Conservation (phyloP, 2,329 filamentous ascomycete species). For the Chaetomiaceae sp. region DNA sequence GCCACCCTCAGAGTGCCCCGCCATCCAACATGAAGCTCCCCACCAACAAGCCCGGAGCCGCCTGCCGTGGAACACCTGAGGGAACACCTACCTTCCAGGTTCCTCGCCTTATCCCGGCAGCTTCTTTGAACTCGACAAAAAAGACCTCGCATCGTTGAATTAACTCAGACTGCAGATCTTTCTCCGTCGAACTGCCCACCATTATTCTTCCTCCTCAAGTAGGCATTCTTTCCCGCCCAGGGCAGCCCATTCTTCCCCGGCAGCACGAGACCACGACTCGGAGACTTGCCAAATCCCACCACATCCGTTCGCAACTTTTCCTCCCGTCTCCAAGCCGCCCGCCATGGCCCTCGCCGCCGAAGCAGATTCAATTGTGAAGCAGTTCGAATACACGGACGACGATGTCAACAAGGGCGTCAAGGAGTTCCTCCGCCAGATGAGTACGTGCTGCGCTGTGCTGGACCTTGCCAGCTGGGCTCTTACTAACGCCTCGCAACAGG, state of each 20-base stretch:
- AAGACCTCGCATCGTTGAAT: no score
- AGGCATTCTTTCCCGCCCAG: constrained; percentile 29
- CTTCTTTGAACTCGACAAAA: no score
- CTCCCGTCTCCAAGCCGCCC: constrained; percentile 52
- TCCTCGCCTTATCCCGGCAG: no score
- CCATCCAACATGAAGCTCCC: no score
- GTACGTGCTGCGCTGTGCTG: constrained; percentile 36
- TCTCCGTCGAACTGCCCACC: constrained; percentile 35
- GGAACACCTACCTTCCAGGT: no score
- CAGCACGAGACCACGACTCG: constrained; percentile 28
- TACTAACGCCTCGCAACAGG: constrained; percentile 43
- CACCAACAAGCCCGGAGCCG: no score
- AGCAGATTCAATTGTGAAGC: constrained; percentile 72
- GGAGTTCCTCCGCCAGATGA: constrained; percentile 85
- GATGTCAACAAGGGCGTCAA: constrained; percentile 75
- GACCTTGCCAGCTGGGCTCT: constrained; percentile 2
- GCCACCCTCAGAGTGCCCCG: neutral
- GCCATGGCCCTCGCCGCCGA: constrained; percentile 63
- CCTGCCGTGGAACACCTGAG: no score
- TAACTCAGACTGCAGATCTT: constrained; percentile 33
- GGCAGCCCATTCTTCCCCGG: constrained; percentile 41
- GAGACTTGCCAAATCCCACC: constrained; percentile 49
- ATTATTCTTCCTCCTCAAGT: constrained; percentile 30
- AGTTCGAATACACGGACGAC: constrained; percentile 79
- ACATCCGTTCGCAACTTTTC: constrained; percentile 49